These are phyloP conservation scores for Xylaria sp. DNA, from an alignment of 2,329 filamentous ascomycete species.

Conservation along the genomic window DNA sequence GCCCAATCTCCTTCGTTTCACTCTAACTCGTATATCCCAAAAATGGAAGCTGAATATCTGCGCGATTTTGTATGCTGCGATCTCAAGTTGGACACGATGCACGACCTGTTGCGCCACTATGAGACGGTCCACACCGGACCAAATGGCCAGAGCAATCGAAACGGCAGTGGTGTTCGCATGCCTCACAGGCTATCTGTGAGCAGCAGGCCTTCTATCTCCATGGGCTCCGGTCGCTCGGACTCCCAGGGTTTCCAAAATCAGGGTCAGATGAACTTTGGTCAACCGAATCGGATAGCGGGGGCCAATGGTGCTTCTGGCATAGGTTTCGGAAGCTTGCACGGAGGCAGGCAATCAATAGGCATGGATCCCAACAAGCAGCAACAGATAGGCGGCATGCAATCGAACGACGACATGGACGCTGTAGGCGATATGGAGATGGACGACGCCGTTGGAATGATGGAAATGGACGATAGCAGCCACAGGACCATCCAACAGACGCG, in stretches of 20 bases:
- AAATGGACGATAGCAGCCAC: conserved; percentile 68
- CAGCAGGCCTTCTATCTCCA: conserved; percentile 46
- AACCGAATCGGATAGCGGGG: conserved; percentile 43
- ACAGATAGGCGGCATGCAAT: conserved; percentile 57
- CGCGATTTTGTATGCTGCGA: conserved; percentile 96
- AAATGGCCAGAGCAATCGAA: conserved; percentile 53
- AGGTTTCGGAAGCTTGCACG: conserved; percentile 51
- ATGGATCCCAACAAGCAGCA: conserved; percentile 52
- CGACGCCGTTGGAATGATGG: conserved; percentile 76
- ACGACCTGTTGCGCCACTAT: conserved; percentile 95
- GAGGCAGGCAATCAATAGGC: conserved; percentile 52
- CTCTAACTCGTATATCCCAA: conserved; percentile 95
- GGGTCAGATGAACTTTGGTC: conserved; percentile 47
- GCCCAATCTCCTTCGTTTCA: conserved; percentile 95
- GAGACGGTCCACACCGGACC: conserved; percentile 91
- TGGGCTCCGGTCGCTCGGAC: conserved; percentile 45
- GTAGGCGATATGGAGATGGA: conserved; percentile 98
- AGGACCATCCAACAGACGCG: conserved; percentile 76
- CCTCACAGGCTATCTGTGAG: conserved; percentile 49
- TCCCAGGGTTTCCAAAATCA: conserved; percentile 46
- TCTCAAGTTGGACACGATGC: conserved; percentile 86
- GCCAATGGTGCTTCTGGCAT: conserved; percentile 40
- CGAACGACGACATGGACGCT: conserved; percentile 78
- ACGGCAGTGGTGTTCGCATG: conserved; percentile 46
- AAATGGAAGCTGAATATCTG: conserved; percentile 98